A percentile compares a stretch with the other conserved stretches of the same genome.
These are phyloP conservation scores for Neopestalotiopsis sp. DNA, from an alignment of 2,329 filamentous ascomycete species.

Conservation along the genomic window DNA sequence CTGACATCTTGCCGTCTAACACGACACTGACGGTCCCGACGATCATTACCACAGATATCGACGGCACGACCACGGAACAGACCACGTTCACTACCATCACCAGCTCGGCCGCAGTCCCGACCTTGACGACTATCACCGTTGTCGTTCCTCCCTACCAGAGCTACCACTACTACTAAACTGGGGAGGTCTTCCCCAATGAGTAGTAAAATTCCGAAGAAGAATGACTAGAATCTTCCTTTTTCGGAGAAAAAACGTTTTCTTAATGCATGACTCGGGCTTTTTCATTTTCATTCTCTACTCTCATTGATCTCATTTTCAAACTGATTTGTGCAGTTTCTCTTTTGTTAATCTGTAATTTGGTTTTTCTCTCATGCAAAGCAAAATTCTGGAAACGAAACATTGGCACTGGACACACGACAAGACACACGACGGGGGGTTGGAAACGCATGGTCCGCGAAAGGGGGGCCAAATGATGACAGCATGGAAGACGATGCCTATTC, in stretches of 20 bases:
- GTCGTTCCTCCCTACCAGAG: background rate
- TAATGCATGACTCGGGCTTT: background rate
- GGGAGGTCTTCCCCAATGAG: background rate
- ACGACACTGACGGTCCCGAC: too few species aligned
- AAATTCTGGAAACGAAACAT: background rate
- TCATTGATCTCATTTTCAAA: background rate
- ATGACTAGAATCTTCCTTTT: background rate
- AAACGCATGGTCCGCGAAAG: background rate
- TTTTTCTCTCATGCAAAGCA: background rate
- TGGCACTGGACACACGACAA: too few species aligned
- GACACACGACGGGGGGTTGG: too few species aligned
- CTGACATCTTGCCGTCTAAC: too few species aligned
- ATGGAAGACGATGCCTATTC: too few species aligned
- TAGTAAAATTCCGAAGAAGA: background rate
- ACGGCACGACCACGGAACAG: background rate
- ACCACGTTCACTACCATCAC: background rate
- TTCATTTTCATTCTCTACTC: background rate
- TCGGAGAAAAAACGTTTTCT: background rate
- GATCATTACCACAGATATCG: too few species aligned
- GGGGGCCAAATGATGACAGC: background rate
- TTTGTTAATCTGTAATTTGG: constrained; percentile 1
- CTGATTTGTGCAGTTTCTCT: background rate
- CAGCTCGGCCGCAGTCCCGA: background rate
- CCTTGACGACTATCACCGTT: background rate
- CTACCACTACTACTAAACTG: background rate